Evolutionary conservation across 768 basidiomycete species (phyloP).

Genomic region (Termitomyces sp.): DNA sequence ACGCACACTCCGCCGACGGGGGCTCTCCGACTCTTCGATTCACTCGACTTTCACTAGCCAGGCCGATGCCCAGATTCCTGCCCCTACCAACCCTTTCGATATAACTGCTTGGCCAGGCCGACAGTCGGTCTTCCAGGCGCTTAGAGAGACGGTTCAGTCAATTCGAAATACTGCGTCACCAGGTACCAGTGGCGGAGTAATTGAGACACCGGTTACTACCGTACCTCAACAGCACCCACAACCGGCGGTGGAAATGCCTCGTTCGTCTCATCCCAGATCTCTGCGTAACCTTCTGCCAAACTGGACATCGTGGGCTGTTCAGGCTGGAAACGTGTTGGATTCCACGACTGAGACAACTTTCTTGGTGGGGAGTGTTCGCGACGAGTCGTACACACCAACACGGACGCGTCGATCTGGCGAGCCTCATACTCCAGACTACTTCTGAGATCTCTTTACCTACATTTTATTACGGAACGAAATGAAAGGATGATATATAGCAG

Average conservation of each 20-base stretch:
- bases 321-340: slow-evolving; percentile 23
- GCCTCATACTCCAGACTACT: slow-evolving; percentile 24
- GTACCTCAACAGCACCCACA: slow-evolving; percentile 17
- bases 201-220: slow-evolving; percentile 13
- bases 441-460: slow-evolving; percentile 16
- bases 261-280: slow-evolving; percentile 11
- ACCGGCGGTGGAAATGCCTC: slow-evolving; percentile 8
- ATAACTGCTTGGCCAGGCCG: slow-evolving; percentile 32
- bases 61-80: slow-evolving; percentile 24
- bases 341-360: slow-evolving; percentile 25
- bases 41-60: slow-evolving; percentile 77
- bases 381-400: slow-evolving; percentile 29
- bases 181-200: slow-evolving; percentile 8
- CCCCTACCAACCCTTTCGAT: neutral
- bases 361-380: slow-evolving; percentile 31
- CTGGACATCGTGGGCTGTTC: slow-evolving; percentile 28
- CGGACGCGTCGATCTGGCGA: slow-evolving; percentile 20
- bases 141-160: slow-evolving; percentile 53
- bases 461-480: neutral
- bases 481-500: neutral
- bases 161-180: slow-evolving; percentile 29
- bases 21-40: slow-evolving; percentile 90
- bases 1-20: slow-evolving; percentile 70
- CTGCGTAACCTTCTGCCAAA: slow-evolving; percentile 20
- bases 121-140: slow-evolving; percentile 48